These are phyloP conservation scores for Cytospora chrysosperma DNA, from an alignment of 2,329 filamentous ascomycete genomes.

Conservation along the genomic window DNA sequence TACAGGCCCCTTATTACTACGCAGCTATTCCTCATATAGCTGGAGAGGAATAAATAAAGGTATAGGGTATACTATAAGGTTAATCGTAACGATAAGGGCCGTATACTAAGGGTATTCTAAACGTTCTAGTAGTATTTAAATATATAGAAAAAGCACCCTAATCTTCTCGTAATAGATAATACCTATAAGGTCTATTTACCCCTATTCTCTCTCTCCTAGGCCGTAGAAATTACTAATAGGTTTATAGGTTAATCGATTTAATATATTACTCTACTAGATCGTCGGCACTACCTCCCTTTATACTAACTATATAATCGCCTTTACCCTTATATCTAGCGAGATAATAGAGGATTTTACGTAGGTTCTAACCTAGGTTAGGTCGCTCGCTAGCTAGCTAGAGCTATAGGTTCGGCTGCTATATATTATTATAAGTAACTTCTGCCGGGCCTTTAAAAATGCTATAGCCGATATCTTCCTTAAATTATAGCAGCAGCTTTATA, in stretches of 20 bases:
- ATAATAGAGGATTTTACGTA: background rate
- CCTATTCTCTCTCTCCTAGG: background rate
- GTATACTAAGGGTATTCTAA: background rate
- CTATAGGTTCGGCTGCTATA: background rate
- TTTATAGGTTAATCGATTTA: slow-evolving; percentile 1
- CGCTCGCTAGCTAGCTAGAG: background rate
- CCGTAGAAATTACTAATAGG: background rate
- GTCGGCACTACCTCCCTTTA: background rate
- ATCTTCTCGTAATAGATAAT: background rate
- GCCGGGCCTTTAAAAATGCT: background rate
- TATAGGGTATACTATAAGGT: background rate
- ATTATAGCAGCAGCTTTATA: background rate
- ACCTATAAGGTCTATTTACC: background rate
- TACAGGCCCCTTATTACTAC: too few species aligned
- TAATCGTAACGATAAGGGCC: background rate
- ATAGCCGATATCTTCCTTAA: background rate
- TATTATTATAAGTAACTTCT: background rate
- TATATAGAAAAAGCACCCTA: background rate
- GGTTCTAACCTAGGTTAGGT: background rate
- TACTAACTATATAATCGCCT: background rate
- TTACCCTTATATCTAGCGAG: background rate
- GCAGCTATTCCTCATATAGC: too few species aligned
- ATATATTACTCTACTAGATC: background rate
- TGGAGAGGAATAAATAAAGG: too few species aligned
- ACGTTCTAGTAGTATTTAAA: background rate